Base-by-base conservation (phyloP, 2,329 filamentous ascomycete species). In the Scedosporium apiospermum region DNA sequence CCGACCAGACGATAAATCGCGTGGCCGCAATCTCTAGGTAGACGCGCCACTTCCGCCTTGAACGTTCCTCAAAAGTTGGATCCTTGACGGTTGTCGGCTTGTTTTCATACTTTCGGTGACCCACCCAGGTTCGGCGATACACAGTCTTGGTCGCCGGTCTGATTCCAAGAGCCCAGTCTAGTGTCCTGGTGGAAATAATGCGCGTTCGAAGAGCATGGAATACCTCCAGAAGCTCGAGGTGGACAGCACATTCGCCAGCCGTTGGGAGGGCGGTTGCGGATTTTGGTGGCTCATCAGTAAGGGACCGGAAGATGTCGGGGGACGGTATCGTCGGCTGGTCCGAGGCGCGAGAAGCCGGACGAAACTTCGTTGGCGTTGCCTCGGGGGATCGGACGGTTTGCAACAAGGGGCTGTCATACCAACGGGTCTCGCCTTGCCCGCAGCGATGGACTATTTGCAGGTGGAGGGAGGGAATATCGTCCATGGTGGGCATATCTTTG, bases 201-300 rank as follows among this genome's bases (percentile, higher is more conserved):
- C 62, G 64, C 6, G 66, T 64, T n/a, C 79, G 78, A n/a, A 88
- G 71, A 44, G 80, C 76, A 46, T 81, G 78, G 60, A 88, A 77
- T 6, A 79, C 78, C 64, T 86, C 80, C 0, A 88, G 75, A 1
- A 88, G 74, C 68, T 86, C 84, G 12, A 88, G 75, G 69, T 88
- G 86, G 5, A 78, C 77, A 26, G 82, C 79, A 67, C 82, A 85
- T 21, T 70, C 66, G 12, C 64, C 64, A 1, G 63, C 44, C n/a
- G 30, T 63, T 7, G 70, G 70, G 64, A 70, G 62, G 5, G 27
- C n/a, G 41, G 42, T 57, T 6, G 26, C 14, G 9, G 18, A 42
- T n/a, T 34, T 34, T 6, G 23, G 27, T 7, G 42, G 23, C 18
- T 58, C 55, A 18, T 38, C 55, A 12, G 16, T 9, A 5, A 53